Evolutionary conservation across 2,329 filamentous ascomycete species (phyloP).

Genomic region (Alternaria brassicae): DNA sequence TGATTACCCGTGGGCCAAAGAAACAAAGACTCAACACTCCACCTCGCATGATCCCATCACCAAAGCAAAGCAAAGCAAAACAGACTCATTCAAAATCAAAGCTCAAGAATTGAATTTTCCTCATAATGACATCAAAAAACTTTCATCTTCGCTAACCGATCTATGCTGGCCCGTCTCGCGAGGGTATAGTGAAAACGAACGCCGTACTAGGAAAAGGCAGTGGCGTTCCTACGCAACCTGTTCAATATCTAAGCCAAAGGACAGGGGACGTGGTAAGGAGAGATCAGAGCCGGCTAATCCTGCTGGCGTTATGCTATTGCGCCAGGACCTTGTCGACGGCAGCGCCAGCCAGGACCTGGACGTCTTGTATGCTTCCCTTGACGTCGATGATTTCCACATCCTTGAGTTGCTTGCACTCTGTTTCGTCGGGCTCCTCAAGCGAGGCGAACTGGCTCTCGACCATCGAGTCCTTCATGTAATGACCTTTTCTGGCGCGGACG

Average conservation of each 20-base stretch:
- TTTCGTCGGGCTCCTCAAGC: constrained; percentile 78
- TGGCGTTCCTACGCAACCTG: no score
- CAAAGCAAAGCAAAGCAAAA: no score
- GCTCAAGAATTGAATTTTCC: neutral
- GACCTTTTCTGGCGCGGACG: constrained; percentile 75
- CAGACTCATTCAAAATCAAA: no score
- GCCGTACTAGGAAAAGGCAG: neutral
- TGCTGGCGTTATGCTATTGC: constrained; percentile 2
- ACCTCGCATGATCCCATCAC: no score
- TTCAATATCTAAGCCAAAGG: neutral
- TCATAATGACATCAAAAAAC: neutral
- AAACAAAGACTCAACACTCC: no score
- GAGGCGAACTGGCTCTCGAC: constrained; percentile 89
- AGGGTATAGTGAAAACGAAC: constrained; percentile 2
- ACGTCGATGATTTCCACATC: constrained; percentile 58
- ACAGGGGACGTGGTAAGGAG: neutral
- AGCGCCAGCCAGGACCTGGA: constrained; percentile 49
- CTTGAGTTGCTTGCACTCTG: constrained; percentile 62
- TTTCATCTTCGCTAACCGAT: neutral
- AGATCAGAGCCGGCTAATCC: constrained; percentile 11
- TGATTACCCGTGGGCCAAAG: no score
- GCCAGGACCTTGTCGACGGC: constrained; percentile 48
- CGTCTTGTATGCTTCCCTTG: constrained; percentile 50
- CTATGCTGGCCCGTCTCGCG: neutral
- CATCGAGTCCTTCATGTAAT: constrained; percentile 97